Base-by-base conservation (phyloP, 2,329 filamentous ascomycete species). In the Paecilomyces niveus region DNA sequence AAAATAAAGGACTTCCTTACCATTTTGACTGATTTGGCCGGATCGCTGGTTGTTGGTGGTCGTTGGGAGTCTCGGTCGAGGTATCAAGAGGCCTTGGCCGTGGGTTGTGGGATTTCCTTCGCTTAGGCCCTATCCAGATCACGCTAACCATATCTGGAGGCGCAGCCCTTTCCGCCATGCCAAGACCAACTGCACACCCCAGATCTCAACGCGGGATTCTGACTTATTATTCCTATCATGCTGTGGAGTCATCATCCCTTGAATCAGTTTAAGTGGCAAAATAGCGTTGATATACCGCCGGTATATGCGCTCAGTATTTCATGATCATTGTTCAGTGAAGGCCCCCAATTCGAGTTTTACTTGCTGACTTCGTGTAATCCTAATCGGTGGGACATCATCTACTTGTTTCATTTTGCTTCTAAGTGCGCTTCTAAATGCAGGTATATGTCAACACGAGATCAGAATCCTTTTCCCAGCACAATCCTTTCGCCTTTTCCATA, bases 401-500 rank as follows among this genome's bases (percentile, higher is more conserved):
- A 29, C 7, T 15, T 33, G n/a, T 22, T n/a, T 18, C n/a, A 50
- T 21, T 3, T 50, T 50, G 21, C n/a, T 50, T 21, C 21, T 50
- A 21, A 50, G 9, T 18, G n/a, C 11, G 45, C 9, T 52, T 52
- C 24, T 29, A 24, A 15, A 6, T 15, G 21, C 5, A n/a, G 11
- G 6, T 13, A 15, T 11, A 15, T 52, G 5, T 24, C 21, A 26
- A 26, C 50, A 24, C 15, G 5, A 26, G 5, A 63, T 73, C 62
- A 78, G 59, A 80, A 81, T 1, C 78, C 82, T 59, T 76, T 73
- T 0, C 84, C 84, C 7, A 80, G 57, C 59, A 76, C 68, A 18
- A 96, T 80, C 3, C 85, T 88, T 62, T 89, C 82, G 0, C 92
- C 92, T 26, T 86, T 89, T 35, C 89, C 93, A 76, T 96, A 97